Evolutionary conservation across 805 yeast genomes (phyloP).

Genomic region (Maudiozyma saulgeensis): DNA sequence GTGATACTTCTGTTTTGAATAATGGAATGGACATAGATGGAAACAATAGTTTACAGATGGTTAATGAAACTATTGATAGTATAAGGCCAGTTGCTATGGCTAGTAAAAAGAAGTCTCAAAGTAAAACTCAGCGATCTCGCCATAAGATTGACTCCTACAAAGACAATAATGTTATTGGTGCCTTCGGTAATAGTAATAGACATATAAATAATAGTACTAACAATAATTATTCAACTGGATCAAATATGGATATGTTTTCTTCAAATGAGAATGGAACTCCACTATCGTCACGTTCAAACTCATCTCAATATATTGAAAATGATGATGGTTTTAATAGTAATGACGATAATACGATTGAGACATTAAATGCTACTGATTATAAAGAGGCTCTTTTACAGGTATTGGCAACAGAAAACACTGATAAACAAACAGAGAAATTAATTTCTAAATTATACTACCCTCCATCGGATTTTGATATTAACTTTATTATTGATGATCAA

Average conservation of each 20-base stretch:
- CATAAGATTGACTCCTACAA: background rate
- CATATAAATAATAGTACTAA: background rate
- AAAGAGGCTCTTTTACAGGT: conserved; percentile 25
- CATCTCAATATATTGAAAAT: background rate
- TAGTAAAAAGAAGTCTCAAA: background rate
- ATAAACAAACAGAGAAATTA: conserved; percentile 23
- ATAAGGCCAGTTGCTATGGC: background rate
- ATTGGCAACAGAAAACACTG: conserved; percentile 25
- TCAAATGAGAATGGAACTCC: conserved; percentile 20
- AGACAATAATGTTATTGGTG: background rate
- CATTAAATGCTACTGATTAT: conserved; percentile 16
- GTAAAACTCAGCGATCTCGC: background rate
- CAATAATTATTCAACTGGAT: conserved; percentile 9
- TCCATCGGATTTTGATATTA: conserved; percentile 54
- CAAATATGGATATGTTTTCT: conserved; percentile 17
- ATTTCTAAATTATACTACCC: conserved; percentile 39
- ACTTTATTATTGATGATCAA: conserved; percentile 65
- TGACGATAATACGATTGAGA: background rate
- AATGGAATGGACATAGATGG: background rate
- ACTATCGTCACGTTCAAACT: conserved; percentile 16
- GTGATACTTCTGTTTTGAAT: background rate
- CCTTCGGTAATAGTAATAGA: background rate
- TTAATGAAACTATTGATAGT: background rate
- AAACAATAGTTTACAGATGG: background rate
- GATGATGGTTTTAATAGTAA: background rate